These are phyloP conservation scores for Calonectria honghensis DNA, from an alignment of 2,329 filamentous ascomycete genomes.

Conservation along the genomic window DNA sequence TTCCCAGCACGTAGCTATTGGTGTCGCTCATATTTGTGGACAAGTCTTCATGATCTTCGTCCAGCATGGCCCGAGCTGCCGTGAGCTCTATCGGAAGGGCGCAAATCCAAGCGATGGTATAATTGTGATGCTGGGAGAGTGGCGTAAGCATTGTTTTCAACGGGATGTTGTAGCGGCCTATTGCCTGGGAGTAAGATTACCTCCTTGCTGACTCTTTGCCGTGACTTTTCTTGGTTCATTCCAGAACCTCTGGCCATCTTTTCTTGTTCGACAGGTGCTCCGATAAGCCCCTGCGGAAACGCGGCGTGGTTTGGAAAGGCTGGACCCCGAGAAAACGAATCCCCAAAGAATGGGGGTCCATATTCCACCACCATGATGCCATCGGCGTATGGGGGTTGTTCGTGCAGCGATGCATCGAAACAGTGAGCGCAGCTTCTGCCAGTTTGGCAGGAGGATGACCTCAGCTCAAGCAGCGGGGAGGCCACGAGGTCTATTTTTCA, in stretches of 20 bases:
- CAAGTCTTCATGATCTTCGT: conserved; percentile 45
- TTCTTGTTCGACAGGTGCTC: not conserved
- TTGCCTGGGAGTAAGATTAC: not conserved
- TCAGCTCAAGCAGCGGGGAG: not conserved
- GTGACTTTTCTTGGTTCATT: not conserved
- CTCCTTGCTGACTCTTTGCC: not conserved
- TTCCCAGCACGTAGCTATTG: conserved; percentile 52
- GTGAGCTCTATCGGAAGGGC: conserved; percentile 53
- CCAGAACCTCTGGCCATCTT: not conserved
- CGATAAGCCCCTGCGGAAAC: not conserved
- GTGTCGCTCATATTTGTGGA: conserved; percentile 35
- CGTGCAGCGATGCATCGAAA: not conserved
- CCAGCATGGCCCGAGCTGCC: conserved; percentile 55
- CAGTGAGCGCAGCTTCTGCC: not conserved
- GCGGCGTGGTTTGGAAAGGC: not conserved
- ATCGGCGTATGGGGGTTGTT: not conserved
- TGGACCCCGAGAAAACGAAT: not conserved
- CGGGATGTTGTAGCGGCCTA: not conserved
- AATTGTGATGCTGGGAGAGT: not conserved
- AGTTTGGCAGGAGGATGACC: not conserved
- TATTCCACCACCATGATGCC: not conserved
- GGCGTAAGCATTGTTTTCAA: not conserved
- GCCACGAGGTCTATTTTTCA: not conserved
- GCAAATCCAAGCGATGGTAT: conserved; percentile 58
- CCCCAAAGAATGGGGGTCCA: not conserved